Evolutionary conservation across 2,329 filamentous ascomycete species (phyloP).

Genomic region (Penicillium sclerotiorum): DNA sequence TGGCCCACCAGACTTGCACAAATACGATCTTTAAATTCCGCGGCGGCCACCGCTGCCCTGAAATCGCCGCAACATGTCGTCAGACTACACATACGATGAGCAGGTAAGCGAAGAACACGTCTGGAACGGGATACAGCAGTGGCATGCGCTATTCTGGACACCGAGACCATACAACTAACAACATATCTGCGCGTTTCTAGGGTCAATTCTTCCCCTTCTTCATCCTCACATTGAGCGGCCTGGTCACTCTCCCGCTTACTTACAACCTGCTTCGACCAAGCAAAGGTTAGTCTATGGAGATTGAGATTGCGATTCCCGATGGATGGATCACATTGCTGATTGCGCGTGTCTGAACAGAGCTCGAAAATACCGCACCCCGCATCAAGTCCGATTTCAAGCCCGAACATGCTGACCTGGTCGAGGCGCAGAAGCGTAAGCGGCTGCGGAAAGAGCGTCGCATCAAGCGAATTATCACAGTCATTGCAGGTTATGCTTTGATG

Average conservation of each 20-base stretch:
- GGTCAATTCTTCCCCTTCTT: slow-evolving; percentile 99
- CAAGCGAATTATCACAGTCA: slow-evolving; percentile 77
- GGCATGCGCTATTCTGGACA: no score
- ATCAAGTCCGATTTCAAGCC: slow-evolving; percentile 82
- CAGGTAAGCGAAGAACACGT: slow-evolving; percentile 57
- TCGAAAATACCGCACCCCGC: slow-evolving; percentile 77
- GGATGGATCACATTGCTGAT: no score
- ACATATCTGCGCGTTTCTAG: slow-evolving; percentile 43
- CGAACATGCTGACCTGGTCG: slow-evolving; percentile 80
- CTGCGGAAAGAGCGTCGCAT: slow-evolving; percentile 86
- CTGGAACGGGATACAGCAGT: background rate
- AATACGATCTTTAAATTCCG: slow-evolving; percentile 28
- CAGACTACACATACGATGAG: slow-evolving; percentile 98
- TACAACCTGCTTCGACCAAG: slow-evolving; percentile 82
- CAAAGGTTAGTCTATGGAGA: slow-evolving; percentile 55
- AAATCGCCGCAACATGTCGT: slow-evolving; percentile 62
- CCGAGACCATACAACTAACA: no score
- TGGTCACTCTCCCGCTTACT: slow-evolving; percentile 87
- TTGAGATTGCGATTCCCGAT: background rate
- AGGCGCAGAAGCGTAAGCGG: slow-evolving; percentile 79
- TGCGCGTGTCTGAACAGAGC: slow-evolving; percentile 48
- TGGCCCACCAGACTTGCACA: slow-evolving; percentile 24
- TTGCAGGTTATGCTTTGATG: slow-evolving; percentile 80
- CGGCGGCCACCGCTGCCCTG: slow-evolving; percentile 37
- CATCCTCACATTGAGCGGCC: slow-evolving; percentile 83